Conservation (phyloP, 1,284 basidiomycete species). For the Cutaneotrichosporon sp. region DNA sequence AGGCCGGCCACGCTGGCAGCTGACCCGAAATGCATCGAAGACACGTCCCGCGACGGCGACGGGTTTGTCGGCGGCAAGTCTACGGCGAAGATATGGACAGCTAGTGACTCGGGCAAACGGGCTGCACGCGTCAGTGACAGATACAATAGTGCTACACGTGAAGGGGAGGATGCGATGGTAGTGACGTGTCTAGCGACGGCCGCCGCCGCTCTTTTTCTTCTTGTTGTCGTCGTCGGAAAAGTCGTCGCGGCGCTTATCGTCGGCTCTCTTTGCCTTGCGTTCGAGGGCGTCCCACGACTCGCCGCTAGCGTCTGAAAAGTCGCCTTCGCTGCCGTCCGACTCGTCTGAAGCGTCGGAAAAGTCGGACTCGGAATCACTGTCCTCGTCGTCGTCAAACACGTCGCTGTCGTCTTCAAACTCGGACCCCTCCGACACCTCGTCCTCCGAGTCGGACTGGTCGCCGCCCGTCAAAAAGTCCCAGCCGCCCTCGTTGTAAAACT, state of each 20-base stretch:
- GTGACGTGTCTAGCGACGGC: constrained; percentile 9
- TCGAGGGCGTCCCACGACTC: constrained; percentile 96
- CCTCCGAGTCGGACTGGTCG: constrained; percentile 62
- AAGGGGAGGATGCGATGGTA: no score
- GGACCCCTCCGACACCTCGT: constrained; percentile 68
- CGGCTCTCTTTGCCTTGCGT: constrained; percentile 63
- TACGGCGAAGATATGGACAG: no score
- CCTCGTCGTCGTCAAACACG: constrained; percentile 25
- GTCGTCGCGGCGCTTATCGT: constrained; percentile 37
- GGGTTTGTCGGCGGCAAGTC: no score
- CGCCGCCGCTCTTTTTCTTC: constrained; percentile 35
- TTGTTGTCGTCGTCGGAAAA: constrained; percentile 33
- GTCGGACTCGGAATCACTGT: constrained; percentile 51
- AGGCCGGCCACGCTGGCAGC: no score
- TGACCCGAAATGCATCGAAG: no score
- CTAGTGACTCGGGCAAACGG: no score
- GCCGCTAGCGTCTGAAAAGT: constrained; percentile 52
- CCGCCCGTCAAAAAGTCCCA: constrained; percentile 83
- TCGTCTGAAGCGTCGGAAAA: constrained; percentile 34
- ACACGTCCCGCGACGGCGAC: no score
- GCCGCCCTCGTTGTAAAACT: constrained; percentile 93
- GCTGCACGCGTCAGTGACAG: background rate
- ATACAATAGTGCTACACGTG: constrained; percentile 15
- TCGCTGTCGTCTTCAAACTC: constrained; percentile 59
- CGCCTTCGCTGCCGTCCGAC: constrained; percentile 53